Base-by-base conservation (phyloP, 257 asterid species). In the Gardenia jasminoides region DNA sequence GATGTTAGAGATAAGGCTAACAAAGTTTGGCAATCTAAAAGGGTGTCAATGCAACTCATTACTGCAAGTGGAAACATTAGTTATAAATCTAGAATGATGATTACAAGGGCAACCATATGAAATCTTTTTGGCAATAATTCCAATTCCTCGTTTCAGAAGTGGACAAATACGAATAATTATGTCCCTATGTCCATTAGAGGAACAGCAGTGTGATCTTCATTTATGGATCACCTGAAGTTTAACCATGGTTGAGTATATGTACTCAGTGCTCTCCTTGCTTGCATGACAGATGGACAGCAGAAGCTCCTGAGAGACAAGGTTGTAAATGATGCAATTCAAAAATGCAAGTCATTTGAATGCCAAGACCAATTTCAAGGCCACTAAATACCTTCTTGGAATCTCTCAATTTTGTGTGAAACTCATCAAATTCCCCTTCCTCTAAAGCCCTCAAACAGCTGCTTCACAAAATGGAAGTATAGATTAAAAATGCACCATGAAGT, bases 241-340 rank as follows among this genome's bases (percentile, higher is more conserved):
- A 70, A 93, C 85, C 83, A 93, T 88, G 78, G 94, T 85, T 78
- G 96, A 91, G 82, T 90, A 85, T 75, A 95, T 92, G 87, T 86
- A 91, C 81, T 95, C 93, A 22, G 98, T 95, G 88, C 98, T 95
- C 91, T 95, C 99, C 87, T 86, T 85, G 83, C 98, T 95, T 46
- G 99, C 89, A 75, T 88, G 96, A 84, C 82, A 93, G 78, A 95
- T 89, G 88, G 97, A 95, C 77, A 91, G 80, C 90, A 95, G 84
- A 83, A 95, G 97, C 83, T 86, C 98, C 99, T 95, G 86, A 77
- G 85, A 83, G 76, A 83, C 76, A 30, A 75, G 33, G 66, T 65
- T 50, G 78, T 28, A 64, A 67, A 46, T 47, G 33, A 61, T 46
- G 31, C 11, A 44, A 59, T 28, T 41, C 52, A 66, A 19, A 72